Conservation (phyloP, 805 yeast genomes). For the Metschnikowia proteae region DNA sequence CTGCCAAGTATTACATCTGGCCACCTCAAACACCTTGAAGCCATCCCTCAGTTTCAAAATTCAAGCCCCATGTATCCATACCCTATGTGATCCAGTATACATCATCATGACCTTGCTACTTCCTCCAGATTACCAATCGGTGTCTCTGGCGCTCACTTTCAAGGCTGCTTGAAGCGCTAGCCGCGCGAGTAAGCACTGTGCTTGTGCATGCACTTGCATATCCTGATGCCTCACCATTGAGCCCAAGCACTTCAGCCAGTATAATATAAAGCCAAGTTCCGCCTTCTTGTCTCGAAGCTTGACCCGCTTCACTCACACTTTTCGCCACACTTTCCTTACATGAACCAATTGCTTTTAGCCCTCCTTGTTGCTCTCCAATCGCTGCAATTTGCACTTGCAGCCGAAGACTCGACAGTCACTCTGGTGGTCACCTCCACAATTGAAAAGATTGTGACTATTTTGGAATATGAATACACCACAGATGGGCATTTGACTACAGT, state of each 20-base stretch:
- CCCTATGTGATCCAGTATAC: too few species aligned
- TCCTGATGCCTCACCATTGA: background rate
- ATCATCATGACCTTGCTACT: background rate
- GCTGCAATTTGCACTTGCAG: conserved; percentile 8
- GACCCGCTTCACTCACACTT: background rate
- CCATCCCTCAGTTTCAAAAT: too few species aligned
- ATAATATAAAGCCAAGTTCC: background rate
- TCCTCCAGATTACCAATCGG: background rate
- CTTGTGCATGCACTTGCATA: conserved; percentile 6
- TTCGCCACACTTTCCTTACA: background rate
- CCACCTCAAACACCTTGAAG: too few species aligned
- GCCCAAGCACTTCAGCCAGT: background rate
- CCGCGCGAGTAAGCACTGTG: conserved; percentile 1
- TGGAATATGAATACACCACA: conserved; percentile 32
- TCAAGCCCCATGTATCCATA: too few species aligned
- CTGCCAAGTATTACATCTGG: background rate
- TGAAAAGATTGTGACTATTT: conserved; percentile 25
- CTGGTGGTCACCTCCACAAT: conserved; percentile 15
- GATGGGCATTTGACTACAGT: conserved; percentile 28
- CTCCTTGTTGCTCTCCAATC: conserved; percentile 6
- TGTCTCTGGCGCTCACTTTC: background rate
- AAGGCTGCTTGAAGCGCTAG: background rate
- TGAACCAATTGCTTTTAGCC: conserved; percentile 4
- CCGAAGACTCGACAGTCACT: conserved; percentile 10
- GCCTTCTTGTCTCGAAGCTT: background rate